Evolutionary conservation across 1,284 basidiomycete species (phyloP), one percentile per base, ranked within the genome.

Genomic region (Ceratobasidium sp.): DNA sequence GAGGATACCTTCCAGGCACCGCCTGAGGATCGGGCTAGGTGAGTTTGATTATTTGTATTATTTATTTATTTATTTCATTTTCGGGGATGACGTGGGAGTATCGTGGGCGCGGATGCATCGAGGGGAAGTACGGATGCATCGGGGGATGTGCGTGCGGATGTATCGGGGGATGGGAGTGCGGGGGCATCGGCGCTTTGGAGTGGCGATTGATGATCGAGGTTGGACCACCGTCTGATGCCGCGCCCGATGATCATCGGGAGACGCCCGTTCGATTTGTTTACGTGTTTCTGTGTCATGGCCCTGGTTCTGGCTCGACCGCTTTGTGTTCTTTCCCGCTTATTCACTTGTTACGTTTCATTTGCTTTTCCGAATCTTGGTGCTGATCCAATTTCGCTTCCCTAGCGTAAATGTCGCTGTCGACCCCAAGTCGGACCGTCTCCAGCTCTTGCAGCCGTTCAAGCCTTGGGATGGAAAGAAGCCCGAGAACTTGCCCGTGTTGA

Each of bases 381-480:
- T 41, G 11, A 41, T 11, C 36, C 4, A 41, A 41, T 11, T 11
- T 36, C 6, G 41, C 15, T 44, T 19, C 36, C 11, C 36, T 29
- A 86, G 86, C n/a, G 92, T 94, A 0, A 86, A 93, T 75, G 89
- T 99, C 74, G 86, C 91, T 56, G 96, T 99, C 79, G 87, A 86
- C 69, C 87, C 91, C n/a, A 87, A 89, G 77, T 96, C 94, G 14
- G 91, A 94, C 74, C 89, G 98, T 74, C 86, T 99, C 57, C 96
- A 99, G 84, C 81, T 93, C 41, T 87, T 99, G 29, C 87, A 93
- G 80, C 93, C 91, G 79, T 99, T 99, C 81, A 84, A 85, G 31
- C 79, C 84, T 80, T 81, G 85, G 36, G 82, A 87, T 76, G 86
- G 88, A 22, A 84, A 92, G 69, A 98, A 99, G 86, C 87, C 99